Evolutionary conservation across 805 yeast species (phyloP).

Genomic region (Ogataea siamensis): DNA sequence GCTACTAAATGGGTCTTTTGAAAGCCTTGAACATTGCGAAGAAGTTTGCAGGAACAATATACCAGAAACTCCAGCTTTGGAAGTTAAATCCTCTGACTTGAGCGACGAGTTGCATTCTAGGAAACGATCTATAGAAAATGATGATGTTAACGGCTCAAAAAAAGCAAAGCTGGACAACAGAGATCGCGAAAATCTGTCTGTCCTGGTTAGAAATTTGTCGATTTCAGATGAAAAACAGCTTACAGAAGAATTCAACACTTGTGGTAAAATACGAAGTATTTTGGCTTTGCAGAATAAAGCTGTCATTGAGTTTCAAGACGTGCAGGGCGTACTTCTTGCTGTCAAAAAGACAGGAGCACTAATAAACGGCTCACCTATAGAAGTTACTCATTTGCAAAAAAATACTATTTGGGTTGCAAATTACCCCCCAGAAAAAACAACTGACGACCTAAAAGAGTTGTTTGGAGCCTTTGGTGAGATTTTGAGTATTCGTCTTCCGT

Average conservation of each 20-base stretch:
- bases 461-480: slow-evolving; percentile 43
- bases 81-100: too few species aligned
- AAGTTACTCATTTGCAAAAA: slow-evolving; percentile 43
- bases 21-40: slow-evolving; percentile 8
- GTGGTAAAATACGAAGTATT: slow-evolving; percentile 52
- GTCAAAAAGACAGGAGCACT: slow-evolving; percentile 56
- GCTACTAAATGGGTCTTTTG: slow-evolving; percentile 34
- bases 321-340: slow-evolving; percentile 52
- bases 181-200: slow-evolving; percentile 59
- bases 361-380: slow-evolving; percentile 41
- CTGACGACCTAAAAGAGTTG: slow-evolving; percentile 37
- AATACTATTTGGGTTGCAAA: slow-evolving; percentile 72
- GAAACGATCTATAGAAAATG: slow-evolving; percentile 2
- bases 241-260: slow-evolving; percentile 45
- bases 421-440: slow-evolving; percentile 56
- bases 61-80: too few species aligned
- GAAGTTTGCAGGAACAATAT: slow-evolving; percentile 1
- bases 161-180: slow-evolving; percentile 29
- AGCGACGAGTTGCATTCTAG: slow-evolving; percentile 4
- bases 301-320: slow-evolving; percentile 53
- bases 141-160: slow-evolving; percentile 4
- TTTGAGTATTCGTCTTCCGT: slow-evolving; percentile 60
- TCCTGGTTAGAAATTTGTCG: slow-evolving; percentile 53
- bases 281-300: slow-evolving; percentile 36
- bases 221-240: slow-evolving; percentile 36